phyloP scores from a whole-genome alignment of 2,329 filamentous ascomycete genomes.

The Phyllosticta ampelicida region DNA sequence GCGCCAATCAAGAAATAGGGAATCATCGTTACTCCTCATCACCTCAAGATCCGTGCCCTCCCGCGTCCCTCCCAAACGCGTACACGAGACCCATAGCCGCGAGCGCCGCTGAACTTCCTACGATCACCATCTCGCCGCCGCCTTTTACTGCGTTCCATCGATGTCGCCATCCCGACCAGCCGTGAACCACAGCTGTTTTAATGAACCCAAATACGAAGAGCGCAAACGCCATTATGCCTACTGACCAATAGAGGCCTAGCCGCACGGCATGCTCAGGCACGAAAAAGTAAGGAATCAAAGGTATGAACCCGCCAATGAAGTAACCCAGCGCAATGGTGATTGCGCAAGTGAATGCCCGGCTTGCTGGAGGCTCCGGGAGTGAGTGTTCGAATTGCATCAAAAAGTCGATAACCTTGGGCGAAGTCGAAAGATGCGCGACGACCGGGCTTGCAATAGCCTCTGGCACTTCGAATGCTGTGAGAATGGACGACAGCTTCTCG shows the following conservation, averaged over 20 bases:
- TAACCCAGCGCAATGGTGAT: constrained; percentile 58
- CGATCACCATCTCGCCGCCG: constrained; percentile 1
- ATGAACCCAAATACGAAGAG: constrained; percentile 40
- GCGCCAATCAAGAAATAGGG: background rate
- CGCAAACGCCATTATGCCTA: constrained; percentile 38
- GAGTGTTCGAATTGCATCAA: constrained; percentile 39
- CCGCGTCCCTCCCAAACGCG: background rate
- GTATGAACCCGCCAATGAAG: constrained; percentile 42
- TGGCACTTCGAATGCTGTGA: background rate
- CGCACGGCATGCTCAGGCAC: constrained; percentile 22
- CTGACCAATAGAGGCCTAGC: constrained; percentile 36
- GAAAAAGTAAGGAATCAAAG: constrained; percentile 42
- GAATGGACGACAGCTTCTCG: background rate
- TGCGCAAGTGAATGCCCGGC: constrained; percentile 42
- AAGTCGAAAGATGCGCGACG: background rate
- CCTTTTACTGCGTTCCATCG: background rate
- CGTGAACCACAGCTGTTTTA: constrained; percentile 25
- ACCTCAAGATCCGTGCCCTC: background rate
- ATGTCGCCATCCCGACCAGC: background rate
- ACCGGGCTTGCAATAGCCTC: background rate
- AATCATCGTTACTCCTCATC: background rate
- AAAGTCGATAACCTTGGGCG: constrained; percentile 20
- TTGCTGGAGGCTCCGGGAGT: constrained; percentile 33
- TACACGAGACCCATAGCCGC: background rate
- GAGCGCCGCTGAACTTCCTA: background rate